phyloP scores from a whole-genome alignment of 2,329 filamentous ascomycete species.

The Scopulariopsis brevicaulis region DNA sequence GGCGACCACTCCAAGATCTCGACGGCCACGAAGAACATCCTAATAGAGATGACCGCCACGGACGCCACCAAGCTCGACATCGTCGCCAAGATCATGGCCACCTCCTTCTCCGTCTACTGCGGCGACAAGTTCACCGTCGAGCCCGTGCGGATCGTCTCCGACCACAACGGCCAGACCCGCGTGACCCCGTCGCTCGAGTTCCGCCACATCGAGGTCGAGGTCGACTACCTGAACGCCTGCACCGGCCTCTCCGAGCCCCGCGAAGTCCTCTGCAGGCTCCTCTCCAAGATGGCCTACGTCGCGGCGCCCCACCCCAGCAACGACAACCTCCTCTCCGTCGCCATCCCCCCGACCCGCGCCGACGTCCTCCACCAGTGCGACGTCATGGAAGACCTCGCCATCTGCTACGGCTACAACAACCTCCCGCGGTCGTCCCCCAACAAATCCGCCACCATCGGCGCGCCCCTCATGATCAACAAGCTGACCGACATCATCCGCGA shows the following conservation, averaged over 20 bases:
- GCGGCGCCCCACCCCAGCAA: constrained; percentile 57
- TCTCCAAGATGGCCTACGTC: constrained; percentile 82
- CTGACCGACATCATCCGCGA: constrained; percentile 80
- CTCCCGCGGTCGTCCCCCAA: constrained; percentile 79
- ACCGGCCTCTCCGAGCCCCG: constrained; percentile 71
- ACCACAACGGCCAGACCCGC: constrained; percentile 77
- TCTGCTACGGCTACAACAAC: constrained; percentile 96
- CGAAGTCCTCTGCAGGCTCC: constrained; percentile 63
- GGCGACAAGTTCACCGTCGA: constrained; percentile 85
- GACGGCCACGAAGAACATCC: constrained; percentile 79
- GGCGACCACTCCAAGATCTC: constrained; percentile 94
- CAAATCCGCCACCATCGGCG: constrained; percentile 76
- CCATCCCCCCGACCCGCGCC: constrained; percentile 78
- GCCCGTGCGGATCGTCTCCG: constrained; percentile 82
- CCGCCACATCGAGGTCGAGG: constrained; percentile 66
- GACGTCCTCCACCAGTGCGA: constrained; percentile 95
- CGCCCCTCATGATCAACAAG: constrained; percentile 87
- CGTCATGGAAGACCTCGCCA: constrained; percentile 96
- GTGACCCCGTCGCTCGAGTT: constrained; percentile 73
- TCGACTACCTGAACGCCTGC: constrained; percentile 89
- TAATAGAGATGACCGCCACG: constrained; percentile 94
- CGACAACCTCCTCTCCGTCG: constrained; percentile 64
- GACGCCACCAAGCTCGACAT: constrained; percentile 95
- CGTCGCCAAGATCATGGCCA: constrained; percentile 86
- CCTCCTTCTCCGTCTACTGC: constrained; percentile 95